phyloP scores from a whole-genome alignment of 129 eudicot genomes.

The Flaveria brownii region DNA sequence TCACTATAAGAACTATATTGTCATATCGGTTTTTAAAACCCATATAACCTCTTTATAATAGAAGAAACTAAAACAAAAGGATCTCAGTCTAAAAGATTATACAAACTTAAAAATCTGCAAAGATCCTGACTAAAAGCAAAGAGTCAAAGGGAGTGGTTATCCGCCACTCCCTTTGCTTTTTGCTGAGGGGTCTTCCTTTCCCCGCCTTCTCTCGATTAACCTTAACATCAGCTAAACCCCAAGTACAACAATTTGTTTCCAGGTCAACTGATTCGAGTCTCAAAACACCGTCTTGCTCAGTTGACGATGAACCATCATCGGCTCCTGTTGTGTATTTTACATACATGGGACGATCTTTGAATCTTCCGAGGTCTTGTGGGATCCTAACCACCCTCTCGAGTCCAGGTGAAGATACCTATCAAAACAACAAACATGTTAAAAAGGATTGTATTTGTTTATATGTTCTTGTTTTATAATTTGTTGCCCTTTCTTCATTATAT shows the following conservation, averaged over 20 bases:
- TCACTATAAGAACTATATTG: too few relatives aligned
- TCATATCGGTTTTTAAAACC: background rate
- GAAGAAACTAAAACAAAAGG: background rate
- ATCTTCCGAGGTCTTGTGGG: constrained; percentile 83
- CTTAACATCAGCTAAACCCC: constrained; percentile 94
- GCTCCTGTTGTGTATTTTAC: constrained; percentile 53
- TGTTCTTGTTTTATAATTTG: too few relatives aligned
- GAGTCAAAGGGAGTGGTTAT: constrained; percentile 66
- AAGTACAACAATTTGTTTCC: constrained; percentile 55
- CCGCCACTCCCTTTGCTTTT: constrained; percentile 87
- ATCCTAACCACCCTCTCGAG: constrained; percentile 74
- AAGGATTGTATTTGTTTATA: background rate
- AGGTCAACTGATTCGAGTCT: constrained; percentile 70
- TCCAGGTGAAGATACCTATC: constrained; percentile 95
- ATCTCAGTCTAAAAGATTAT: background rate
- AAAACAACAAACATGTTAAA: constrained; percentile 9
- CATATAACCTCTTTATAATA: background rate
- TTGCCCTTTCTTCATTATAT: too few relatives aligned
- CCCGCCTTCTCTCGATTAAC: constrained; percentile 87
- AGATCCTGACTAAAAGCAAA: constrained; percentile 58
- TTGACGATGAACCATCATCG: constrained; percentile 33
- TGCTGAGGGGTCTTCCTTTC: constrained; percentile 87
- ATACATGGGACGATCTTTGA: constrained; percentile 71
- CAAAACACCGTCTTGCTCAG: constrained; percentile 73
- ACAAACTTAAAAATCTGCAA: constrained; percentile 50